These are phyloP conservation scores for Calocybe gangraenosa DNA, from an alignment of 768 basidiomycete genomes.

Conservation along the genomic window DNA sequence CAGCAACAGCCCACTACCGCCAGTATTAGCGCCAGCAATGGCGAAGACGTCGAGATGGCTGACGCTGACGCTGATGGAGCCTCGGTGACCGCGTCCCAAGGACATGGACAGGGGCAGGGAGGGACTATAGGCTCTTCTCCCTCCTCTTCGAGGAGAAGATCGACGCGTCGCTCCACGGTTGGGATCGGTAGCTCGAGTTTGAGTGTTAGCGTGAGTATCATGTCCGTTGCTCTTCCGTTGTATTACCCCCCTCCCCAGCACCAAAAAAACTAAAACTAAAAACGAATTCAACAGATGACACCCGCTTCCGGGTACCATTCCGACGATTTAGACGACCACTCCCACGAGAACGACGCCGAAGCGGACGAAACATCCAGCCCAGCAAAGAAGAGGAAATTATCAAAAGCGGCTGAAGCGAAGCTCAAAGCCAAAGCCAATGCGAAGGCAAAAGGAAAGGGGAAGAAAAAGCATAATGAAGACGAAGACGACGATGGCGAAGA, in stretches of 20 bases:
- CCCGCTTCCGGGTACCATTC: constrained; percentile 55
- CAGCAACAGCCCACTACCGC: constrained; percentile 41
- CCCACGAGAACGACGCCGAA: constrained; percentile 60
- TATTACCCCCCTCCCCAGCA: too few species aligned
- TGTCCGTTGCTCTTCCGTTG: too few species aligned
- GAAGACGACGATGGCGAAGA: constrained; percentile 53
- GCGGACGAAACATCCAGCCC: constrained; percentile 33
- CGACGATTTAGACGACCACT: constrained; percentile 55
- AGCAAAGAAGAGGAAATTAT: constrained; percentile 53
- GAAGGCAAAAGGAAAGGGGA: constrained; percentile 35
- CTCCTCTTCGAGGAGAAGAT: too few species aligned
- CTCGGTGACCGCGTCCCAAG: too few species aligned
- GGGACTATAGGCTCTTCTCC: constrained; percentile 6
- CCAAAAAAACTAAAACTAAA: too few species aligned
- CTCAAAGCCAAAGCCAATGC: constrained; percentile 35
- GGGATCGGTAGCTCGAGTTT: too few species aligned
- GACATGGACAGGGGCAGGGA: constrained; percentile 10
- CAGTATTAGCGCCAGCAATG: constrained; percentile 28
- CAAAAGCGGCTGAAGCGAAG: constrained; percentile 43
- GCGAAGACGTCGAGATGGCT: constrained; percentile 11
- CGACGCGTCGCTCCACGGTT: too few species aligned
- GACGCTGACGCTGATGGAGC: constrained; percentile 9
- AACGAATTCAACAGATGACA: too few species aligned
- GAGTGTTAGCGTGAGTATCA: too few species aligned
- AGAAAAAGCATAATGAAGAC: constrained; percentile 31